phyloP scores from a whole-genome alignment of 2,329 filamentous ascomycete genomes.

The Sclerotinia trifoliorum region DNA sequence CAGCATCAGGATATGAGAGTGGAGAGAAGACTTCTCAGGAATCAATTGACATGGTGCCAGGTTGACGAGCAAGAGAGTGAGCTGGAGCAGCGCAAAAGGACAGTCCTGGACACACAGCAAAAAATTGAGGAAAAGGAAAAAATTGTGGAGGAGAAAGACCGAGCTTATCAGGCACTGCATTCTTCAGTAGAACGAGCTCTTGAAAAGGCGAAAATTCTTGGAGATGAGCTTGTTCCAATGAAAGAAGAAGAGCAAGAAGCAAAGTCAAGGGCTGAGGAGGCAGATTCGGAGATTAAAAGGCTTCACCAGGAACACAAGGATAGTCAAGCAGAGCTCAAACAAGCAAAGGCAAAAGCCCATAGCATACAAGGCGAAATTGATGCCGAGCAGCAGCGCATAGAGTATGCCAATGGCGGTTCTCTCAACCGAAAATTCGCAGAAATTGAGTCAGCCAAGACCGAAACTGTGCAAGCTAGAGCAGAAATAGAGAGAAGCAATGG shows the following conservation, averaged over 20 bases:
- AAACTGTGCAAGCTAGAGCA: constrained; percentile 46
- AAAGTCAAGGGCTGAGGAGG: constrained; percentile 53
- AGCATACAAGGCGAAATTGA: constrained; percentile 50
- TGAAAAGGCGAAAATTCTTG: constrained; percentile 28
- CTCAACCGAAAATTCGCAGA: constrained; percentile 60
- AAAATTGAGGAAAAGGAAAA: constrained; percentile 43
- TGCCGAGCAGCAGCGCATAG: constrained; percentile 60
- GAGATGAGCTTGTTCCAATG: constrained; percentile 43
- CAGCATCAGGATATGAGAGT: constrained; percentile 64
- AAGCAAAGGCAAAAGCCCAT: constrained; percentile 49
- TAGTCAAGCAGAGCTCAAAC: constrained; percentile 58
- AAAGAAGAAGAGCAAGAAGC: constrained; percentile 49
- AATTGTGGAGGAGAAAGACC: constrained; percentile 51
- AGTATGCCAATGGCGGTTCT: constrained; percentile 67
- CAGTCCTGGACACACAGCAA: constrained; percentile 39
- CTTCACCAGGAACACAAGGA: constrained; percentile 64
- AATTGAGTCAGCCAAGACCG: constrained; percentile 56
- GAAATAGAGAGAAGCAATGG: constrained; percentile 45
- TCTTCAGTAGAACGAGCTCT: constrained; percentile 41
- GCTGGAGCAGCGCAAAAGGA: constrained; percentile 45
- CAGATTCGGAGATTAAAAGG: constrained; percentile 53
- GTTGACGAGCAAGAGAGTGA: constrained; percentile 71
- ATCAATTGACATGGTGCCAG: constrained; percentile 82
- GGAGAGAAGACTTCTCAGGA: constrained; percentile 56
- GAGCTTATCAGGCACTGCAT: constrained; percentile 39